Evolutionary conservation across 129 eudicot genomes (phyloP).

Genomic region (Deinandra increscens): DNA sequence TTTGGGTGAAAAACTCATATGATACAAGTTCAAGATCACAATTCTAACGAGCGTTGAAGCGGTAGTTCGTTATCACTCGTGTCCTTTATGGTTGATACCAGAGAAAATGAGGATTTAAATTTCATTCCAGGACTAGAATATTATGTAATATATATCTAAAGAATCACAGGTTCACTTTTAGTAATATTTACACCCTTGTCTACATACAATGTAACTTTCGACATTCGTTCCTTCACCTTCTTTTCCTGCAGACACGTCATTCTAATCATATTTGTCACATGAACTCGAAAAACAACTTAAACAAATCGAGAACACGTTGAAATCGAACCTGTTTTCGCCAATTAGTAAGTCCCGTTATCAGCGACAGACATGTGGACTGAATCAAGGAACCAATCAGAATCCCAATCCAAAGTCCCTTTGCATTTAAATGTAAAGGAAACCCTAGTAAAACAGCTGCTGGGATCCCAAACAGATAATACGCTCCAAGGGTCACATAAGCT

Average conservation of each 20-base stretch:
- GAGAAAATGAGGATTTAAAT: too few species aligned
- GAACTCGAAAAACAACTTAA: background rate
- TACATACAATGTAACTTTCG: constrained; percentile 9
- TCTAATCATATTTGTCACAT: background rate
- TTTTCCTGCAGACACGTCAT: constrained; percentile 35
- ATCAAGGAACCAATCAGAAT: constrained; percentile 46
- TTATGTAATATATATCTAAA: too few species aligned
- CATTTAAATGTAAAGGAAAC: constrained; percentile 48
- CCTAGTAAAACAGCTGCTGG: constrained; percentile 56
- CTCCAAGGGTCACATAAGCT: constrained; percentile 64
- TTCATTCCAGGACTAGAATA: too few species aligned
- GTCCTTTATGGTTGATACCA: too few species aligned
- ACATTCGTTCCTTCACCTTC: constrained; percentile 39
- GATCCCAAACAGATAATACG: constrained; percentile 64
- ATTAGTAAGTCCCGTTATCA: constrained; percentile 45
- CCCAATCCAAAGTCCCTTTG: constrained; percentile 76
- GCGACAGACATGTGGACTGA: constrained; percentile 37
- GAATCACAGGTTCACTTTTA: too few species aligned
- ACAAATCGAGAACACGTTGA: background rate
- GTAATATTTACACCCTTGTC: constrained; percentile 6
- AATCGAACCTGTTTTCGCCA: constrained; percentile 63
- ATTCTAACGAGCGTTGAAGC: too few species aligned
- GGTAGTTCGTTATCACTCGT: too few species aligned
- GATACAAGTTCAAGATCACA: too few species aligned
- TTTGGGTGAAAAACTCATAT: too few species aligned